Base-by-base conservation (phyloP, 306 rosid genomes). In the Rubus idaeus region DNA sequence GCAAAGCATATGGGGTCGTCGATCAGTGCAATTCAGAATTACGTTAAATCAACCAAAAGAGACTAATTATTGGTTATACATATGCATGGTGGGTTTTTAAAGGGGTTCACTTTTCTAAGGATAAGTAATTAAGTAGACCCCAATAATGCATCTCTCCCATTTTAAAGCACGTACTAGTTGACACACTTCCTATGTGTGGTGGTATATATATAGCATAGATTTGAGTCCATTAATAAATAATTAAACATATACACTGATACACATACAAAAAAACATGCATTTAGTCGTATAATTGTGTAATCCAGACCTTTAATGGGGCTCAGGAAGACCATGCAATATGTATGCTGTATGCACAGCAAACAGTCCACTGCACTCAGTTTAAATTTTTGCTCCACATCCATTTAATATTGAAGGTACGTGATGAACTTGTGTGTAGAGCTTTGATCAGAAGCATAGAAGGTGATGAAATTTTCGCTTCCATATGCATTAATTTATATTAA, bases 1-100 rank as follows among this genome's bases (percentile, higher is more conserved):
- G 9, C 49, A 73, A 73, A 70, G 56, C 37, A 16, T 6, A 44
- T 51, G 82, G 73, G 67, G 46, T 46, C 75, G 4, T 56, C 62
- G 4, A 47, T 8, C 4, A 14, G 8, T 5, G 23, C 51, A 12
- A 7, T 37, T 16, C 11, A 41, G 0, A 14, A 56, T 26, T 10
- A 68, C 12, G 58, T n/a, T 76, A 21, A 4, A 73, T 53, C 78
- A 65, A 64, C 74, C 12, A 66, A 67, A 67, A 47, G 44, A 55
- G 50, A 52, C 30, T 26, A 75, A 75, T 75, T 61, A 75, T 81
- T 70, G 73, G 51, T 49, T 13, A 58, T 40, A 21, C 8, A n/a
- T 11, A 66, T 66, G 30, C 10, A 30, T 61, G 42, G 44, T 40
- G 61, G n/a, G 52, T 46, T 74, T 57, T 63, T 57, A 30, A 55